Percentiles rank a stretch among this genome's conserved stretches.
These are phyloP conservation scores for Quercus berberidifolia DNA, from an alignment of 306 rosid species.

Conservation along the genomic window DNA sequence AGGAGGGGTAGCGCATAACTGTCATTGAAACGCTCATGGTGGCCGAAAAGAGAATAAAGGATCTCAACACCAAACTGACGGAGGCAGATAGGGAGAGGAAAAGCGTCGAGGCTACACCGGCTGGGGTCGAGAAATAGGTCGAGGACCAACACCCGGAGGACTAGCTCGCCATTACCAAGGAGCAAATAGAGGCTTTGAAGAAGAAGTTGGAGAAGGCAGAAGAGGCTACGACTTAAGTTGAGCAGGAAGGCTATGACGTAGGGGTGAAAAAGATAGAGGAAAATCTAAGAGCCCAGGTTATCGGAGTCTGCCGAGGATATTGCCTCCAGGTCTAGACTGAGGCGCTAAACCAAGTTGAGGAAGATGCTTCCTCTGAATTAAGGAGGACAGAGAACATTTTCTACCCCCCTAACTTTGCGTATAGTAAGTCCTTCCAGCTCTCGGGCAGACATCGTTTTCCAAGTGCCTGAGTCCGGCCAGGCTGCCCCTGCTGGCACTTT, in stretches of 20 bases:
- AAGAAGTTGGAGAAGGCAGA: too few species aligned
- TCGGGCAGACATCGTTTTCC: rapidly evolving
- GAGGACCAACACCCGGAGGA: too few species aligned
- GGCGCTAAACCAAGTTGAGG: too few species aligned
- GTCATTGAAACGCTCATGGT: rapidly evolving
- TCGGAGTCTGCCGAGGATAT: rapidly evolving
- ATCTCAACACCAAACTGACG: rapidly evolving
- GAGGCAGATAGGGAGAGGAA: rapidly evolving
- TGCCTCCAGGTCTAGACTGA: rapidly evolving
- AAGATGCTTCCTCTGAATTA: too few species aligned
- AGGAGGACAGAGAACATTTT: too few species aligned
- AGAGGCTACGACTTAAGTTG: rapidly evolving
- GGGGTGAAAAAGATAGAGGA: too few species aligned
- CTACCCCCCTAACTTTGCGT: too few species aligned
- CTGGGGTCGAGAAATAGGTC: rapidly evolving
- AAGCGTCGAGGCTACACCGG: rapidly evolving
- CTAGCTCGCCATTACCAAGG: rapidly evolving
- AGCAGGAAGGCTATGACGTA: too few species aligned
- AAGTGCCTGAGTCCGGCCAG: rapidly evolving
- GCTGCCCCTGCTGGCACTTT: rapidly evolving
- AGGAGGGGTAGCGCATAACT: rapidly evolving
- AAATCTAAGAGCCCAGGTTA: too few species aligned
- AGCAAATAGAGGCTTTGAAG: too few species aligned
- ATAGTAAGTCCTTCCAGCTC: too few species aligned
- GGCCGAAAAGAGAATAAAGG: too few species aligned